Conservation (phyloP, 2,329 filamentous ascomycete genomes). For the Stachybotrys elegans region DNA sequence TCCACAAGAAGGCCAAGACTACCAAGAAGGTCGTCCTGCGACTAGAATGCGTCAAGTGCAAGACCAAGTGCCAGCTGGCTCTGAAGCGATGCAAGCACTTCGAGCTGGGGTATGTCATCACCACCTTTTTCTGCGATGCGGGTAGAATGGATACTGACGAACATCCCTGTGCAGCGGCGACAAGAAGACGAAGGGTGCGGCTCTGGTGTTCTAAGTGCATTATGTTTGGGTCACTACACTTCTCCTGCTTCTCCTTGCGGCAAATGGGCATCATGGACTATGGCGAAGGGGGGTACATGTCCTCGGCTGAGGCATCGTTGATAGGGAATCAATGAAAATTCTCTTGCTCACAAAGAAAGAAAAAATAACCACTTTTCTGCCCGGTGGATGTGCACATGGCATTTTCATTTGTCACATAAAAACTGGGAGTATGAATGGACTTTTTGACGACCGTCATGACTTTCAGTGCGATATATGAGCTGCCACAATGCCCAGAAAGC, state of each 20-base stretch:
- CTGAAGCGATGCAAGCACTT: slow-evolving; percentile 99
- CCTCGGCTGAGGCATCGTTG: slow-evolving; percentile 37
- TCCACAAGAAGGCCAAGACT: slow-evolving; percentile 99
- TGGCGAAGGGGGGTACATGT: slow-evolving; percentile 43
- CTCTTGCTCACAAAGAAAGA: slow-evolving; percentile 10
- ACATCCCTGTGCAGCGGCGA: slow-evolving; percentile 68
- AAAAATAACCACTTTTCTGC: too few species aligned
- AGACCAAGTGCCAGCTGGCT: slow-evolving; percentile 95
- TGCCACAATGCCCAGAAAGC: too few species aligned
- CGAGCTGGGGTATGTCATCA: slow-evolving; percentile 84
- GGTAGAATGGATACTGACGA: slow-evolving; percentile 32
- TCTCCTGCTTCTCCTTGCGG: slow-evolving; percentile 38
- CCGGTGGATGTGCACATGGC: too few species aligned
- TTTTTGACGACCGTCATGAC: too few species aligned
- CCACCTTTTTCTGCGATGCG: not conserved
- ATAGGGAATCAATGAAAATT: slow-evolving; percentile 39
- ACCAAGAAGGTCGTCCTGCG: slow-evolving; percentile 99
- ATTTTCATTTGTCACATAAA: too few species aligned
- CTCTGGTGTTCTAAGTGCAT: slow-evolving; percentile 93
- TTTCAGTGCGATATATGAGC: too few species aligned
- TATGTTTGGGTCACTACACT: slow-evolving; percentile 37
- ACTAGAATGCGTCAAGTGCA: slow-evolving; percentile 96
- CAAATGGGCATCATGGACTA: slow-evolving; percentile 43
- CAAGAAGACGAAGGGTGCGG: slow-evolving; percentile 99
- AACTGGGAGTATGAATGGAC: too few species aligned